Evolutionary conservation across 208 protist species (phyloP), one percentile per base, ranked within the genome.

Genomic region (Acanthamoeba healyi): DNA sequence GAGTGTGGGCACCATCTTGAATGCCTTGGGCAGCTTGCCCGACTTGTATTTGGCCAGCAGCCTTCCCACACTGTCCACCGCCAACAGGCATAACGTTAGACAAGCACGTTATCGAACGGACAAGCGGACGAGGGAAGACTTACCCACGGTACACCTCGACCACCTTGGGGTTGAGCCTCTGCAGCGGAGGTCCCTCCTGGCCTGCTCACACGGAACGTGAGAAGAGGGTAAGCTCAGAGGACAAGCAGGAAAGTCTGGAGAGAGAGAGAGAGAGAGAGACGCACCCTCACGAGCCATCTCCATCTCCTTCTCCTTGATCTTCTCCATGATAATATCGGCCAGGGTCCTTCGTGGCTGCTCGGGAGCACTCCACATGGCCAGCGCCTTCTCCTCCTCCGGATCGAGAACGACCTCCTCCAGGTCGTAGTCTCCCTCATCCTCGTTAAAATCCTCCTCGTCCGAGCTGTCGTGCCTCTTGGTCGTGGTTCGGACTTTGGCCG

Each of bases 1-100:
- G 32, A 99, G 97, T 54, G 98, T 98, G 54, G 99, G 99, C 56
- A 99, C 95, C 63, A 99, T 98, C 96, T 99, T 99, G 96, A 99
- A 99, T 24, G 99, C 99, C 97, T 99, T 99, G 32, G 99, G 99
- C 17, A 99, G 96, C 97, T 99, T 99, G 42, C 99, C 99, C 34
- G 97, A 98, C n/a, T 97, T 98, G 97, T 99, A 99, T 26, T 94
- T 96, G 91, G 98, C 97, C 79, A 99, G 96, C 40, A 99, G 96
- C 49, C 94, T 96, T 44, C 99, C 99, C 54, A 99, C 98, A 12
- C 93, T 96, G 46, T 54, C n/a, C n/a, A 63, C 15, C 7, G 6
- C 58, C 12, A 44, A 86, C 9, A 40, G 7, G 0, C 89, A 92
- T 32, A 26, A 9, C 63, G 29, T 0, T 2, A 19, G 63, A 26